Conservation (phyloP, 2,329 filamentous ascomycete genomes). For the Beauveria varroae region DNA sequence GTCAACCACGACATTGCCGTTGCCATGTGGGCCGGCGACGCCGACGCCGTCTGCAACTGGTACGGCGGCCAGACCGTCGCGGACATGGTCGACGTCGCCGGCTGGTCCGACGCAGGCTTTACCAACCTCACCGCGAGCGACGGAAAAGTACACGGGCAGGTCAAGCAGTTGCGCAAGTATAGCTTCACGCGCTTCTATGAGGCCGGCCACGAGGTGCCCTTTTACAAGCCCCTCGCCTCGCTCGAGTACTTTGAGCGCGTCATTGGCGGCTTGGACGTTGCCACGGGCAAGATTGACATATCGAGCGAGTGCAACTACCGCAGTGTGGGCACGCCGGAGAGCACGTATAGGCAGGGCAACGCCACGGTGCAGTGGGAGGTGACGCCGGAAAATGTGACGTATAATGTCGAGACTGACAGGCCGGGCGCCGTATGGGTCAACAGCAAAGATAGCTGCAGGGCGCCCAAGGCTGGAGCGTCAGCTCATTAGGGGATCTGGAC, state of each 20-base stretch:
- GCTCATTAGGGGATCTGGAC: too few relatives aligned
- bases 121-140: slow-evolving; percentile 58
- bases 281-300: slow-evolving; percentile 44
- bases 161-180: slow-evolving; percentile 67
- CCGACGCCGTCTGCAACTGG: slow-evolving; percentile 52
- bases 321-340: neutral
- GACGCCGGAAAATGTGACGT: neutral
- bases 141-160: slow-evolving; percentile 36
- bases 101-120: slow-evolving; percentile 52
- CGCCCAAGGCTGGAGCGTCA: neutral
- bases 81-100: slow-evolving; percentile 44
- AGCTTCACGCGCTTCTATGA: slow-evolving; percentile 60
- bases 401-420: neutral
- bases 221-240: slow-evolving; percentile 50
- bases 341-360: neutral
- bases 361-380: neutral
- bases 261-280: slow-evolving; percentile 44
- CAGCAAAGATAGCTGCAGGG: neutral
- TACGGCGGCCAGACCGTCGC: slow-evolving; percentile 62
- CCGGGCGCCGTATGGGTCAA: neutral
- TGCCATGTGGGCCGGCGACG: slow-evolving; percentile 57
- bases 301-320: slow-evolving; percentile 25
- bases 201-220: slow-evolving; percentile 54
- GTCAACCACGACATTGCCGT: slow-evolving; percentile 54
- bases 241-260: slow-evolving; percentile 53